Conservation (phyloP, 164 flowering plant species). For the Magnolia sinica region DNA sequence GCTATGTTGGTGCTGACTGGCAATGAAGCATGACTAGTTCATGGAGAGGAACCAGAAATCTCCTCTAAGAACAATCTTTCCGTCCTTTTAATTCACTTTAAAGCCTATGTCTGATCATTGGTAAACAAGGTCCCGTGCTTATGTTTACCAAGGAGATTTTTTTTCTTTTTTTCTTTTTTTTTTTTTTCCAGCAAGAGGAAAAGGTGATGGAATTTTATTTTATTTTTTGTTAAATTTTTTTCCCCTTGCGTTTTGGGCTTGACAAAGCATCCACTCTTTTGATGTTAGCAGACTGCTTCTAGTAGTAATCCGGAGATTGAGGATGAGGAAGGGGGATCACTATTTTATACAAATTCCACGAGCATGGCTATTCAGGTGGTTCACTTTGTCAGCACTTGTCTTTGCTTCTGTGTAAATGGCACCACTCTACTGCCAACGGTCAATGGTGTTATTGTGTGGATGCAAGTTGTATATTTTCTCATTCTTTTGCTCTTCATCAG, state of each 20-base stretch:
- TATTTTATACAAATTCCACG: conserved; percentile 67
- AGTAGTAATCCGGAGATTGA: conserved; percentile 34
- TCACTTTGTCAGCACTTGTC: not conserved
- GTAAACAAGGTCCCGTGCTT: too few relatives aligned
- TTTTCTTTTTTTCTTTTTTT: too few relatives aligned
- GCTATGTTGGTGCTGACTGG: too few relatives aligned
- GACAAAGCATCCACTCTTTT: conserved; percentile 9
- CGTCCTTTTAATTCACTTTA: too few relatives aligned
- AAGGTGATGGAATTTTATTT: too few relatives aligned
- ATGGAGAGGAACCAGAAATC: too few relatives aligned
- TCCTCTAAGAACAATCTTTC: too few relatives aligned
- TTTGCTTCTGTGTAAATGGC: not conserved
- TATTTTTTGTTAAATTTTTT: not conserved
- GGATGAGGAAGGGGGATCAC: conserved; percentile 73
- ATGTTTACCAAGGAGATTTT: too few relatives aligned
- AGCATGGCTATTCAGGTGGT: conserved; percentile 82
- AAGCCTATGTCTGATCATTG: too few relatives aligned
- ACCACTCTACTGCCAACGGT: not conserved
- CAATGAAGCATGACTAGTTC: too few relatives aligned
- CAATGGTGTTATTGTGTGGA: not conserved
- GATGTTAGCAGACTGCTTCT: conserved; percentile 40
- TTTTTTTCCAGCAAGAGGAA: too few relatives aligned
- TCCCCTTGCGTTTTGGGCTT: not conserved
- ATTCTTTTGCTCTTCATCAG: conserved; percentile 28
- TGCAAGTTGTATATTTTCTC: not conserved